Evolutionary conservation across 2,329 filamentous ascomycete genomes (phyloP).

Genomic region (Davidsoniella neocaledoniae): DNA sequence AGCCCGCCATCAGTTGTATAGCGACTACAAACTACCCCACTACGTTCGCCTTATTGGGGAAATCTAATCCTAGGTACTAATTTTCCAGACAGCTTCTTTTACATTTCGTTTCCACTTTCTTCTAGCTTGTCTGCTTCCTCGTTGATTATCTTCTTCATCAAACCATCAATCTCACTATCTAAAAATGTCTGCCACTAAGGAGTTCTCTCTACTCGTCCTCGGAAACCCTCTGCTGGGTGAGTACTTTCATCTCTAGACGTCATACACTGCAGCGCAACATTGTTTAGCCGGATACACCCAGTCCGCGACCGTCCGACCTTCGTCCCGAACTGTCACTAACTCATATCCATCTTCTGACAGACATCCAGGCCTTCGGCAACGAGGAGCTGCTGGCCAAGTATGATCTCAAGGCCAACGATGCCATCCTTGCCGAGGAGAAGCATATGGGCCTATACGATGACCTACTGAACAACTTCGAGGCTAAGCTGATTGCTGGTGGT

Average conservation of each 20-base stretch:
- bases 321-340: no score
- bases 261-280: no score
- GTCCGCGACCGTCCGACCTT: not conserved
- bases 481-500: constrained; percentile 88
- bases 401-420: constrained; percentile 85
- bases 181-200: constrained; percentile 57
- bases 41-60: no score
- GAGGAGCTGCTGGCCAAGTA: constrained; percentile 83
- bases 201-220: constrained; percentile 78
- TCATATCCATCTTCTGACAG: constrained; percentile 27
- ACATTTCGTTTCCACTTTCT: not conserved
- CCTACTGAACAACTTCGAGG: constrained; percentile 77
- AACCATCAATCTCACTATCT: constrained; percentile 3
- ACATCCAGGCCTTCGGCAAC: constrained; percentile 81
- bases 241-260: constrained; percentile 17
- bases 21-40: no score
- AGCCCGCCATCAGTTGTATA: no score
- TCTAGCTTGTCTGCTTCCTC: not conserved
- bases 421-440: constrained; percentile 87
- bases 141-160: not conserved
- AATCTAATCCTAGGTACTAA: not conserved
- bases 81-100: no score
- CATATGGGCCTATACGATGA: constrained; percentile 87
- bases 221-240: constrained; percentile 94
- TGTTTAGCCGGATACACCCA: not conserved